These are phyloP conservation scores for Ganoderma resinaceum DNA, from an alignment of 1,284 basidiomycete species.

Conservation along the genomic window DNA sequence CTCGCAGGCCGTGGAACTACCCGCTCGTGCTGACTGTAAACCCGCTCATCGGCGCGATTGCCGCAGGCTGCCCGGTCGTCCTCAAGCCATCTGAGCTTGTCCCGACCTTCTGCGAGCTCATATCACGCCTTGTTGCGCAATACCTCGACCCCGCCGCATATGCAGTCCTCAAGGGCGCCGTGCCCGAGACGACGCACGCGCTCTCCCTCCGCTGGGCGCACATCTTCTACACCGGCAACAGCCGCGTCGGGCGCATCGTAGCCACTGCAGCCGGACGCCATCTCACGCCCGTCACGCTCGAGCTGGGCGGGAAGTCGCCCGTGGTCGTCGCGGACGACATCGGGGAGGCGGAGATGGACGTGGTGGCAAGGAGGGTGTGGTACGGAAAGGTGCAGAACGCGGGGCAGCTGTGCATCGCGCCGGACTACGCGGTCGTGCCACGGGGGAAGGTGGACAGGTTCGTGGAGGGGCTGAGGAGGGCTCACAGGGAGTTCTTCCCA, in stretches of 20 bases:
- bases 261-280: slow-evolving; percentile 68
- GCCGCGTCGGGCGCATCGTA: slow-evolving; percentile 62
- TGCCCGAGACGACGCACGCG: slow-evolving; percentile 56
- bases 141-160: slow-evolving; percentile 65
- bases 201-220: slow-evolving; percentile 70
- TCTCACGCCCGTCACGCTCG: slow-evolving; percentile 69
- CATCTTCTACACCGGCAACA: slow-evolving; percentile 60
- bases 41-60: slow-evolving; percentile 65
- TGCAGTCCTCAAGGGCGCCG: slow-evolving; percentile 63
- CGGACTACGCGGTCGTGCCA: slow-evolving; percentile 69
- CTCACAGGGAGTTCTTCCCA: slow-evolving; percentile 45
- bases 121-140: slow-evolving; percentile 63
- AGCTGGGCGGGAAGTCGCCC: slow-evolving; percentile 75
- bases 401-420: slow-evolving; percentile 69
- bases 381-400: slow-evolving; percentile 66
- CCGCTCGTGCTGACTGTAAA: slow-evolving; percentile 56
- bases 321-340: slow-evolving; percentile 59
- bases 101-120: slow-evolving; percentile 55
- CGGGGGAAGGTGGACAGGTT: slow-evolving; percentile 58
- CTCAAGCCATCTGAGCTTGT: slow-evolving; percentile 71
- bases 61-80: slow-evolving; percentile 65
- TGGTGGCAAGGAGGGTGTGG: slow-evolving; percentile 55
- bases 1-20: slow-evolving; percentile 61
- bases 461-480: slow-evolving; percentile 53
- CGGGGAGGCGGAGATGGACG: slow-evolving; percentile 41